Evolutionary conservation across 805 yeast species (phyloP).

Genomic region (Grigorovia yakushimaensis): DNA sequence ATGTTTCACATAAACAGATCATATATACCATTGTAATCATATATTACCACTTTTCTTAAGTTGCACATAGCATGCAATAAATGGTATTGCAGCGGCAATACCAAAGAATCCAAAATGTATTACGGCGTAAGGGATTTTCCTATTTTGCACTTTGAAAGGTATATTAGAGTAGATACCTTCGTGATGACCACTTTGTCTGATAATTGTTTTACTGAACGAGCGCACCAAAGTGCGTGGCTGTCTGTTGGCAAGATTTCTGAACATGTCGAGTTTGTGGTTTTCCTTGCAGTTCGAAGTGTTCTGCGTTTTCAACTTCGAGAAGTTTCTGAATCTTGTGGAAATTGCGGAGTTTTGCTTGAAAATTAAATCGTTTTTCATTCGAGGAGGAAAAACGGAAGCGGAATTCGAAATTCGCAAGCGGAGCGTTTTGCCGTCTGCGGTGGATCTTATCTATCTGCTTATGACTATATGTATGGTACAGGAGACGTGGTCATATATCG

Average conservation of each 20-base stretch:
- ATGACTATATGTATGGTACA: neutral
- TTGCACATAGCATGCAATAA: slow-evolving; percentile 70
- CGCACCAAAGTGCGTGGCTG: neutral
- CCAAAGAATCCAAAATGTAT: slow-evolving; percentile 73
- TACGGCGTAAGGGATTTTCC: slow-evolving; percentile 80
- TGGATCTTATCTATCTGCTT: too few species aligned
- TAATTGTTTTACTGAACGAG: neutral
- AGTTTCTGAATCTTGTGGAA: neutral
- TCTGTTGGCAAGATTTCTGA: neutral
- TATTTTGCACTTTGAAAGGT: slow-evolving; percentile 90
- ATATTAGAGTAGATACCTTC: slow-evolving; percentile 86
- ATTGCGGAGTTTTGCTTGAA: neutral
- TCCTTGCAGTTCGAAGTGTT: neutral
- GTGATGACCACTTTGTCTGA: neutral
- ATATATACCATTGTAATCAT: too few species aligned
- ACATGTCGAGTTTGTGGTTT: neutral
- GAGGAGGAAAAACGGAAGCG: too few species aligned
- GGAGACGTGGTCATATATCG: neutral
- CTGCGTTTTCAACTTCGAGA: neutral
- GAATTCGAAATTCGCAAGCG: too few species aligned
- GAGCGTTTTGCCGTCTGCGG: too few species aligned
- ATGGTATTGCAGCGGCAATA: slow-evolving; percentile 66
- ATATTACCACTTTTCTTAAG: slow-evolving; percentile 69
- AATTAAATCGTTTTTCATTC: neutral
- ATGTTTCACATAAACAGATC: too few species aligned